phyloP scores from a whole-genome alignment of 169 alveolate species.

The Amoebophrya sp. region DNA sequence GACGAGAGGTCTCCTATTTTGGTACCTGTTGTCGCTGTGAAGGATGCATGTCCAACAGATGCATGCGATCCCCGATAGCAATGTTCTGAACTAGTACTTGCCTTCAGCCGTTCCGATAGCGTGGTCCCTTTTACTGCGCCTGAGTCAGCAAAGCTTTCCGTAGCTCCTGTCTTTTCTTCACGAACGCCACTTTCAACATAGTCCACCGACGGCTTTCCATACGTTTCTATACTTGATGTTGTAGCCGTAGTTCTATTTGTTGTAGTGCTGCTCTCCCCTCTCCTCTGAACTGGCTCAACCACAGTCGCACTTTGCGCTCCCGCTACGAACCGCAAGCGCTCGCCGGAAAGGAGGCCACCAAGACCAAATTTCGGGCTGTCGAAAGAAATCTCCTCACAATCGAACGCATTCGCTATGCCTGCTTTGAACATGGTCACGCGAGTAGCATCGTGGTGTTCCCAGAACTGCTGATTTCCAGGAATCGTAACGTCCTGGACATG shows the following conservation, averaged over 20 bases:
- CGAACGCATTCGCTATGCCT: not conserved
- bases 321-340: not conserved
- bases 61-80: not conserved
- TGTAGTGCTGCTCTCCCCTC: not conserved
- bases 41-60: not conserved
- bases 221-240: too few species aligned
- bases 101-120: not conserved
- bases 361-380: not conserved
- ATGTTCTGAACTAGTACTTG: not conserved
- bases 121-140: not conserved
- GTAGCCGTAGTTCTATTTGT: not conserved
- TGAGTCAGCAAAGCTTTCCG: too few species aligned
- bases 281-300: not conserved
- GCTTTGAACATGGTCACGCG: not conserved
- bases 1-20: not conserved
- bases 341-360: not conserved
- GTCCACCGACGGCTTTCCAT: too few species aligned
- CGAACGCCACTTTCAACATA: not conserved
- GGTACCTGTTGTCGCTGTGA: not conserved
- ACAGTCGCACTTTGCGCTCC: not conserved
- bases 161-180: too few species aligned
- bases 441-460: not conserved
- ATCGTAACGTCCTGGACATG: conserved; percentile 16
- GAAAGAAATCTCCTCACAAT: not conserved
- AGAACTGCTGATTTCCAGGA: not conserved